Conservation (phyloP, 176 grass and related monocot species). For the Aechmea fasciata region DNA sequence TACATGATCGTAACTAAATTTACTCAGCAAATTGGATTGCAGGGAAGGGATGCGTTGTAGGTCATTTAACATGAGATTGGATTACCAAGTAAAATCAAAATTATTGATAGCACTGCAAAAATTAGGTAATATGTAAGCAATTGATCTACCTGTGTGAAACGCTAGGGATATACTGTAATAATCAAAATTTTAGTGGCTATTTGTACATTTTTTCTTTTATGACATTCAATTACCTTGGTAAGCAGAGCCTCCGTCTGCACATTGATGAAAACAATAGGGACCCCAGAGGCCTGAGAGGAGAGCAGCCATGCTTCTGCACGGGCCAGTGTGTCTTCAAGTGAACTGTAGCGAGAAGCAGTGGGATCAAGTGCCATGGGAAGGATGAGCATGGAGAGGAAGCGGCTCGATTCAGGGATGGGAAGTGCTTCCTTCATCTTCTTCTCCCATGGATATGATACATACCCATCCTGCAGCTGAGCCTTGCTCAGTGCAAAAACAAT, state of each 20-base stretch:
- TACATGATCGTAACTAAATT: too few relatives aligned
- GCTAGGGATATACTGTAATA: too few relatives aligned
- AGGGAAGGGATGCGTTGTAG: too few relatives aligned
- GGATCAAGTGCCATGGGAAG: slow-evolving; percentile 62
- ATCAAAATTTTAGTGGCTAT: too few relatives aligned
- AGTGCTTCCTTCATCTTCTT: slow-evolving; percentile 88
- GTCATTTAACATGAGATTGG: too few relatives aligned
- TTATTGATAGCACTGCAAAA: too few relatives aligned
- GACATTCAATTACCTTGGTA: slow-evolving; percentile 45
- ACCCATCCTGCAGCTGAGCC: slow-evolving; percentile 84
- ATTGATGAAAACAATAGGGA: slow-evolving; percentile 79
- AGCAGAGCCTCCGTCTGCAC: slow-evolving; percentile 90
- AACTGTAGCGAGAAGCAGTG: slow-evolving; percentile 56
- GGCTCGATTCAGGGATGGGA: slow-evolving; percentile 52
- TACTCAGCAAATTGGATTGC: too few relatives aligned
- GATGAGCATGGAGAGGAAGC: slow-evolving; percentile 79
- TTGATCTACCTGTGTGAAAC: too few relatives aligned
- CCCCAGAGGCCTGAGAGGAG: slow-evolving; percentile 47
- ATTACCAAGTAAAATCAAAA: too few relatives aligned
- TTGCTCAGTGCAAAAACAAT: slow-evolving; percentile 78
- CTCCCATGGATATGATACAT: slow-evolving; percentile 85
- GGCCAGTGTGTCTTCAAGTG: slow-evolving; percentile 75
- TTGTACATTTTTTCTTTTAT: too few relatives aligned
- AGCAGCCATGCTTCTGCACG: slow-evolving; percentile 76
- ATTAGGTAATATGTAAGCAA: too few relatives aligned